phyloP scores from a whole-genome alignment of 2,329 filamentous ascomycete species.

The Ascochyta clinopodiicola region DNA sequence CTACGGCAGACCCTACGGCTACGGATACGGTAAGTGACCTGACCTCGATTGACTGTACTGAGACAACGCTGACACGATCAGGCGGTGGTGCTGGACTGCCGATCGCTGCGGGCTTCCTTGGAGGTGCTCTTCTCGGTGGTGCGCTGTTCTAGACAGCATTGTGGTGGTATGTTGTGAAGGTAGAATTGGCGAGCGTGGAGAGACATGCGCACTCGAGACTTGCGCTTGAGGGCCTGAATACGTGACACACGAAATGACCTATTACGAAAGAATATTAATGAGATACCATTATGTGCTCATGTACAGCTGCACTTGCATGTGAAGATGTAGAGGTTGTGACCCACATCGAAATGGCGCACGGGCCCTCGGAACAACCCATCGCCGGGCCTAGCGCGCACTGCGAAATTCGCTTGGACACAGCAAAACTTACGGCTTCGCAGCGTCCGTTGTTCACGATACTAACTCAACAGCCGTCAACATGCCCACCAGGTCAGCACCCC shows the following conservation, averaged over 20 bases:
- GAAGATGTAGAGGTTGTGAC: not conserved
- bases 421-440: conserved; percentile 11
- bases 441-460: conserved; percentile 27
- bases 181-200: not conserved
- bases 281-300: not conserved
- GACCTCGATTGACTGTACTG: not conserved
- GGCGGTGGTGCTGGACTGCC: conserved; percentile 45
- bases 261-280: not conserved
- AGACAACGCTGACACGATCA: conserved; percentile 9
- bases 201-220: not conserved
- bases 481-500: conserved; percentile 35
- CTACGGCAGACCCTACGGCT: conserved; percentile 52
- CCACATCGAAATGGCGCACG: not conserved
- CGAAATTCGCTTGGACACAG: conserved; percentile 5
- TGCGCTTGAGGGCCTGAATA: not conserved
- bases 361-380: not conserved
- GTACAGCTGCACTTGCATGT: conserved; percentile 1
- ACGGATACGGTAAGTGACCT: conserved; percentile 41
- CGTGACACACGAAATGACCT: not conserved
- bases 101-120: conserved; percentile 44
- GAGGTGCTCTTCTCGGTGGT: conserved; percentile 44
- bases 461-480: conserved; percentile 42
- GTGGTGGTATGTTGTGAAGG: not conserved
- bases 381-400: conserved; percentile 6
- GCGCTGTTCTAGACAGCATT: conserved; percentile 28